Conservation (phyloP, 108 stramenopile species). For the Aureococcus anophagefferens region DNA sequence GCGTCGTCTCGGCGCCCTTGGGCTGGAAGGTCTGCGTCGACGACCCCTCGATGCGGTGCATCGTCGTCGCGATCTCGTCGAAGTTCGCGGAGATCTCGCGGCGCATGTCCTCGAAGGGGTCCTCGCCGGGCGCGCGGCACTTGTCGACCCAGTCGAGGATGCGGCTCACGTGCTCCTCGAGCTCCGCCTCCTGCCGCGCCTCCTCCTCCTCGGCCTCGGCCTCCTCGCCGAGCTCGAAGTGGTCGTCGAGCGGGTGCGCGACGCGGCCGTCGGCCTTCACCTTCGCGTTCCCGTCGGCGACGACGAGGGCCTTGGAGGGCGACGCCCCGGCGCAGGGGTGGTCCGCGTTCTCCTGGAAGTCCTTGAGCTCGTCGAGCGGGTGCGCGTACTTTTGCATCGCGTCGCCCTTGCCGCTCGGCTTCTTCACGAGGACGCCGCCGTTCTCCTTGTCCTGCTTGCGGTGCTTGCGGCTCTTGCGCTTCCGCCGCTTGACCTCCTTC, state of each 20-base stretch:
- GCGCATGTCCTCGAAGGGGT: background rate
- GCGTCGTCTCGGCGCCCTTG: background rate
- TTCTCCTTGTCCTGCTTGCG: background rate
- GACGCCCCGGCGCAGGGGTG: too few species aligned
- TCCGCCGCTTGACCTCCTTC: background rate
- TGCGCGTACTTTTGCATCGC: background rate
- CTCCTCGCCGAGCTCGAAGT: background rate
- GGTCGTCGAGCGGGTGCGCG: background rate
- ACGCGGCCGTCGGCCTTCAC: background rate
- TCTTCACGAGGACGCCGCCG: too few species aligned
- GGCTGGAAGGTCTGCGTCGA: background rate
- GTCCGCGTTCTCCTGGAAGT: background rate
- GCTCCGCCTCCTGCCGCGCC: too few species aligned
- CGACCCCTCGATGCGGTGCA: background rate
- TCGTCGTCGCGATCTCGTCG: background rate
- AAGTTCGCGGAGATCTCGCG: background rate
- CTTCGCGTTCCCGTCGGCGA: too few species aligned
- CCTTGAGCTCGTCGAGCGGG: background rate
- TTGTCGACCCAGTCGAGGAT: too few species aligned
- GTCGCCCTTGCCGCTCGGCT: too few species aligned
- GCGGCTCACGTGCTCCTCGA: too few species aligned
- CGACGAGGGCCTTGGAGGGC: background rate
- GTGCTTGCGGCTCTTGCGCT: background rate
- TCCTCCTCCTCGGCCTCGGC: too few species aligned
- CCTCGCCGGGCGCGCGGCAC: too few species aligned